Base-by-base conservation (phyloP, 352 stramenopile species). In the Discostella stelligera region DNA sequence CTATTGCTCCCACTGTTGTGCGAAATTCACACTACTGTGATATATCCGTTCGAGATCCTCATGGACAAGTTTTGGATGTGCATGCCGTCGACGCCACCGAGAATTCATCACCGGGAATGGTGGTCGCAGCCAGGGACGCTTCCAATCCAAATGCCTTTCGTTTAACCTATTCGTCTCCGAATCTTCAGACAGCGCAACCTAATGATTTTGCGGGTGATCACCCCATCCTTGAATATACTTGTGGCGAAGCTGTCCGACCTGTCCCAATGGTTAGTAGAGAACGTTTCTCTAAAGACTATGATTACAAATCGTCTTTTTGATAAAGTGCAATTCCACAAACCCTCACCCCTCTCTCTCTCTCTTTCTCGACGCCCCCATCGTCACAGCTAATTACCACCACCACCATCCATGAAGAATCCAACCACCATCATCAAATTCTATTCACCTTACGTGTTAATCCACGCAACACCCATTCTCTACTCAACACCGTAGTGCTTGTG, bases 381-480 rank as follows among this genome's bases (percentile, higher is more conserved):
- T 14, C 37, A 44, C 37, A 44, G 37, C 7, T 44, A 44, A 44
- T 44, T 14, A 70, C 58, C 23, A 70, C 58, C 27, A 59, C 49
- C 8, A 53, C 62, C 37, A 30, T 53, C 18, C 48, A 70, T 2
- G 62, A 53, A 23, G 7, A 2, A 44, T 44, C 37, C 37, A 14
- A 44, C 37, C 37, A 44, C 7, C 7, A 44, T 44, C 37, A 44
- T 27, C 21, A 53, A 56, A 30, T 70, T 4, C 16, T 52, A n/a
- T 30, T 70, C 21, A 25, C 58, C 13, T 20, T 70, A 39, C 50
- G 50, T 25, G 62, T 70, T 2, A 72, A 72, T 27, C 65, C 65
- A 20, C 32, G 53, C 32, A 72, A 65, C 30, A 16, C 37, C 37
- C 39, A 54, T n/a, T 44, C 37, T 5, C 37, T 72, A 20, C 21